Evolutionary conservation across 352 stramenopile genomes (phyloP), one percentile per base, ranked within the genome.

Genomic region (Pythium aristosporum): DNA sequence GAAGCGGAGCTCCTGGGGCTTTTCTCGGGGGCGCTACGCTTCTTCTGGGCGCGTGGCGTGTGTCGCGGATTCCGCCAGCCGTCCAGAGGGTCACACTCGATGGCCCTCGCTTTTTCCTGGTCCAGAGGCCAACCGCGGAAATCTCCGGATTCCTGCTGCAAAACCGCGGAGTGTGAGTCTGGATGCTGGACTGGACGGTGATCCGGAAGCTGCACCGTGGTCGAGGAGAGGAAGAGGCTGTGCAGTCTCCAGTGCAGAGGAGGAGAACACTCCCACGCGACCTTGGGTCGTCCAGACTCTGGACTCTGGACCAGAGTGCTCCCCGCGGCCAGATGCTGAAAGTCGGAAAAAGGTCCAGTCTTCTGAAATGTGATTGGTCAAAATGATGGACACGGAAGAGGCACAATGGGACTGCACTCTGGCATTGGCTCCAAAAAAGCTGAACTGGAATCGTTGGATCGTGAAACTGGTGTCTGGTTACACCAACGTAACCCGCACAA

Each of bases 141-240:
- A 30, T 30, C 34, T 39, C 34, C 34, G 34, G 34, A 39, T 39
- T 15, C 42, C 42, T 49, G 15, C 42, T 49, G 20, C n/a, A 23
- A n/a, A 49, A 53, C 25, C 25, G 25, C 25, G 25, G 25, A 30
- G 25, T 30, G 25, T 30, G 25, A 30, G 25, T 59, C 50, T 61
- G 60, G 41, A 66, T 54, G 39, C 51, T 54, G 59, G n/a, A 53
- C 34, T 39, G 34, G 34, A 39, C 11, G 8, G 1, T 13, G 34
- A 13, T 39, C 34, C 34, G 34, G 34, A 39, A 39, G 34, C 34
- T 39, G 34, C 8, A 39, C 34, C 16, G 41, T 11, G 3, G 37
- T 56, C 55, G 20, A 46, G 57, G 50, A 63, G 57, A 56, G 57
- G 57, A 56, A 63, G 57, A 56, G 43, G 44, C 44, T 39, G 30